Percentiles rank a stretch among this genome's conserved stretches.
phyloP scores from a whole-genome alignment of 345 rosid species.

The Noccaea caerulescens region DNA sequence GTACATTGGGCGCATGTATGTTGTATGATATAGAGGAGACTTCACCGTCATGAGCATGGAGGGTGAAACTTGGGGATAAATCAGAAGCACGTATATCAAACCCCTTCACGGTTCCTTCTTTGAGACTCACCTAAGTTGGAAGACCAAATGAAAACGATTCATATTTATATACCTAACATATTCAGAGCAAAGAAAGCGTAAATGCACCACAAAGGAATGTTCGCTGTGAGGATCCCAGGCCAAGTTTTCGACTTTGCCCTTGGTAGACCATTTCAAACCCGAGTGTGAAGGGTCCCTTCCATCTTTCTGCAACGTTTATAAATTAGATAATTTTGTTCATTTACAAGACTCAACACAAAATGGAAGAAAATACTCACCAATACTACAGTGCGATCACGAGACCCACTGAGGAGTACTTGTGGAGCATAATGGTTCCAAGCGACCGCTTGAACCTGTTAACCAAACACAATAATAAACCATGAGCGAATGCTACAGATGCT shows the following conservation, averaged over 20 bases:
- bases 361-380: constrained; percentile 57
- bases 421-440: constrained; percentile 82
- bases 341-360: not conserved
- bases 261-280: constrained; percentile 68
- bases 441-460: constrained; percentile 79
- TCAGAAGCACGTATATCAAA: constrained; percentile 57
- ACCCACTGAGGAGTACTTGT: constrained; percentile 89
- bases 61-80: constrained; percentile 62
- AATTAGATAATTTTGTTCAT: not conserved
- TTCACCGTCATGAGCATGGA: constrained; percentile 65
- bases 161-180: too few species aligned
- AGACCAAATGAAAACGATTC: not conserved
- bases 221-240: constrained; percentile 90
- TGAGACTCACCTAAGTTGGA: constrained; percentile 63
- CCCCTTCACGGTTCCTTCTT: constrained; percentile 84
- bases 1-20: constrained; percentile 51
- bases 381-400: constrained; percentile 70
- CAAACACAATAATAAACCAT: not conserved
- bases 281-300: constrained; percentile 70
- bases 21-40: constrained; percentile 72
- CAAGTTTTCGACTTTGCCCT: constrained; percentile 70
- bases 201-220: constrained; percentile 75
- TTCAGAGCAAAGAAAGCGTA: not conserved
- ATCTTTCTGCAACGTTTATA: constrained; percentile 60
- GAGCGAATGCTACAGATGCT: not conserved